These are phyloP conservation scores for Graphilbum fragrans DNA, from an alignment of 2,329 filamentous ascomycete species.

Conservation along the genomic window DNA sequence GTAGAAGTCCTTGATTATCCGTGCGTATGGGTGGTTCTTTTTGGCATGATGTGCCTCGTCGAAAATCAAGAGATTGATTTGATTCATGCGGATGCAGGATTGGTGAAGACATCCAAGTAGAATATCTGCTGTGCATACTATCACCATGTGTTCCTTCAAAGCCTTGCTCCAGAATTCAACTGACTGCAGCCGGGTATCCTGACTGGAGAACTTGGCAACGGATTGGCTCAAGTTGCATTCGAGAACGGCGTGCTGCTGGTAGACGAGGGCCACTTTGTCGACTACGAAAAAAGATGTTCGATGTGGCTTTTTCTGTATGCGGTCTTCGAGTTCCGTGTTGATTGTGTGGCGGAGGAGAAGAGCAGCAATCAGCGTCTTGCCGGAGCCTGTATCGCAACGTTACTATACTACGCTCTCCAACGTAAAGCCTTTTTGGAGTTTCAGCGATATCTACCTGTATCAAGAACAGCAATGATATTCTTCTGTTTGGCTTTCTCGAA, in stretches of 20 bases:
- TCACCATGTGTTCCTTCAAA: conserved; percentile 57
- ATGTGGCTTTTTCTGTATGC: conserved; percentile 43
- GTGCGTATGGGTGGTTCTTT: conserved; percentile 81
- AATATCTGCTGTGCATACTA: conserved; percentile 89
- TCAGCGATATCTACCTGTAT: conserved; percentile 52
- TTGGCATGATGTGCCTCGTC: conserved; percentile 97
- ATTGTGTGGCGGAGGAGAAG: conserved; percentile 68
- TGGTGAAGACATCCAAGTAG: conserved; percentile 66
- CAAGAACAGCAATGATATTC: conserved; percentile 87
- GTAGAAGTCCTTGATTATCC: conserved; percentile 84
- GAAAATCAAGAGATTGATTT: conserved; percentile 84
- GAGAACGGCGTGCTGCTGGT: conserved; percentile 78
- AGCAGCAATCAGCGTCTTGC: conserved; percentile 93
- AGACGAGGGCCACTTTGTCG: conserved; percentile 79
- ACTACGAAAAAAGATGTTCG: conserved; percentile 81
- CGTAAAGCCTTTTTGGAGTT: no score
- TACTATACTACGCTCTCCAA: not conserved
- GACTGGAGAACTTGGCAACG: conserved; percentile 59
- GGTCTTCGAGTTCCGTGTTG: conserved; percentile 62
- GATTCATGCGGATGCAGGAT: conserved; percentile 66
- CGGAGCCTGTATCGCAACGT: conserved; percentile 46
- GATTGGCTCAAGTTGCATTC: conserved; percentile 68
- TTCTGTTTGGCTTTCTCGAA: conserved; percentile 75
- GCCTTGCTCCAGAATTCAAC: conserved; percentile 38
- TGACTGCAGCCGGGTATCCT: conserved; percentile 22